Evolutionary conservation across 2,329 filamentous ascomycete species (phyloP).

Genomic region (Arachnomyces sp.): DNA sequence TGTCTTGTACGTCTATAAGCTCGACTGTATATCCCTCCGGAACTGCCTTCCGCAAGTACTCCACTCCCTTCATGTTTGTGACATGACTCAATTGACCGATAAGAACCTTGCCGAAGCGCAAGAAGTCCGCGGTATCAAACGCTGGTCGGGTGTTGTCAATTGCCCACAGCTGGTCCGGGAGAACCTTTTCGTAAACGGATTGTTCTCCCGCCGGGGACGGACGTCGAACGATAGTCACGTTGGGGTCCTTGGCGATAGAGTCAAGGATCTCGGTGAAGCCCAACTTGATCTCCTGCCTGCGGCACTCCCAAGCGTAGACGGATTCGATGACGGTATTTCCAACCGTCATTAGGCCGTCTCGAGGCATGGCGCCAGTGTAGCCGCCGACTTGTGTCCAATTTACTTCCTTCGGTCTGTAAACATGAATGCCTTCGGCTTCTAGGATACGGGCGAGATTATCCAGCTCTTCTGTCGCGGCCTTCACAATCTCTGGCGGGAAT

Average conservation of each 20-base stretch:
- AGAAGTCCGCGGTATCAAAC: constrained; percentile 29
- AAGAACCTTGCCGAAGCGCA: constrained; percentile 25
- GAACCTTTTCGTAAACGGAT: constrained; percentile 15
- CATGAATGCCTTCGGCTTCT: constrained; percentile 15
- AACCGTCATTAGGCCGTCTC: constrained; percentile 26
- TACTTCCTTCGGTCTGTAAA: constrained; percentile 17
- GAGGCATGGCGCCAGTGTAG: constrained; percentile 28
- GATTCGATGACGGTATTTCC: constrained; percentile 25
- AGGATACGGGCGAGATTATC: constrained; percentile 18
- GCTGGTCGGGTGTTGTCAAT: constrained; percentile 28
- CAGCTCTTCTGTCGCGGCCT: constrained; percentile 17
- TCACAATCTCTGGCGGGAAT: constrained; percentile 16
- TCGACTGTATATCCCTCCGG: constrained; percentile 23
- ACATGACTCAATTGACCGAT: constrained; percentile 27
- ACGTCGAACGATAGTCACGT: constrained; percentile 6
- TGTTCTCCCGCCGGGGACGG: constrained; percentile 11
- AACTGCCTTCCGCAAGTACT: constrained; percentile 20
- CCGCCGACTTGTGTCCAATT: constrained; percentile 8
- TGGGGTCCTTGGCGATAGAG: constrained; percentile 3
- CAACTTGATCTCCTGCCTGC: constrained; percentile 17
- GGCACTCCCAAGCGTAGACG: constrained; percentile 23
- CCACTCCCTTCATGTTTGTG: constrained; percentile 24
- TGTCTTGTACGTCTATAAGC: constrained; percentile 19
- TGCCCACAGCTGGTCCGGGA: constrained; percentile 13
- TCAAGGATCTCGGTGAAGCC: constrained; percentile 10